Evolutionary conservation across 2,329 filamentous ascomycete species (phyloP).

Genomic region (Fusarium sp.): DNA sequence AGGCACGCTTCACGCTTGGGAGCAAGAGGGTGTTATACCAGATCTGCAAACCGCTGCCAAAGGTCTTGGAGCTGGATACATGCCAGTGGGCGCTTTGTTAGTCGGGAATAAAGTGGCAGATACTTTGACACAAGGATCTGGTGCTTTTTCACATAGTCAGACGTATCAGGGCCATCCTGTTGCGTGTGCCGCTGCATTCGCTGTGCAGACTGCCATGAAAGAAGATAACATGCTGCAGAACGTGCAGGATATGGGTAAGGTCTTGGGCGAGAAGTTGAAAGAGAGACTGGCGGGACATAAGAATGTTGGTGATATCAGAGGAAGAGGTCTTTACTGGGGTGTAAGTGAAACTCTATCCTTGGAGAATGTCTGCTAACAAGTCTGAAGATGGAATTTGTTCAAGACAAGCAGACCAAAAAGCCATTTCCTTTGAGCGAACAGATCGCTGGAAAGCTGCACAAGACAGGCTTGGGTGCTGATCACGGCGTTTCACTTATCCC

Average conservation of each 20-base stretch:
- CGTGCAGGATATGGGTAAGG: not conserved
- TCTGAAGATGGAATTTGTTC: slow-evolving; percentile 24
- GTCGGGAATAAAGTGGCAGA: slow-evolving; percentile 22
- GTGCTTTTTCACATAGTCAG: slow-evolving; percentile 66
- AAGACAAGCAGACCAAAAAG: slow-evolving; percentile 11
- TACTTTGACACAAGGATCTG: slow-evolving; percentile 17
- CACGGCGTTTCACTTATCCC: slow-evolving; percentile 25
- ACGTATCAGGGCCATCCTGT: slow-evolving; percentile 60
- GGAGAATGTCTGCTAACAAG: not conserved
- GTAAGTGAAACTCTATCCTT: not conserved
- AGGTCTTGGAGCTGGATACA: slow-evolving; percentile 60
- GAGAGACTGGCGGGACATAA: slow-evolving; percentile 16
- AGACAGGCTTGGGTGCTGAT: not conserved
- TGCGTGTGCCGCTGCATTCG: slow-evolving; percentile 53
- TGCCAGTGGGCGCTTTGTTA: slow-evolving; percentile 28
- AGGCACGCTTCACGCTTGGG: slow-evolving; percentile 71
- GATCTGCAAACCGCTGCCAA: slow-evolving; percentile 76
- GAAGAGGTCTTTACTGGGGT: slow-evolving; percentile 36
- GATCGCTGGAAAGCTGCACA: slow-evolving; percentile 21
- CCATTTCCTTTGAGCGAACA: slow-evolving; percentile 9
- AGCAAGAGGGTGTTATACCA: slow-evolving; percentile 65
- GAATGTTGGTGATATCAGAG: slow-evolving; percentile 38
- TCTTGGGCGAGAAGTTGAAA: not conserved
- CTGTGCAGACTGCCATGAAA: slow-evolving; percentile 48
- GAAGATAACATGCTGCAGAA: slow-evolving; percentile 34